Base-by-base conservation (phyloP, 2,329 filamentous ascomycete genomes). In the Fusarium cicatricum region DNA sequence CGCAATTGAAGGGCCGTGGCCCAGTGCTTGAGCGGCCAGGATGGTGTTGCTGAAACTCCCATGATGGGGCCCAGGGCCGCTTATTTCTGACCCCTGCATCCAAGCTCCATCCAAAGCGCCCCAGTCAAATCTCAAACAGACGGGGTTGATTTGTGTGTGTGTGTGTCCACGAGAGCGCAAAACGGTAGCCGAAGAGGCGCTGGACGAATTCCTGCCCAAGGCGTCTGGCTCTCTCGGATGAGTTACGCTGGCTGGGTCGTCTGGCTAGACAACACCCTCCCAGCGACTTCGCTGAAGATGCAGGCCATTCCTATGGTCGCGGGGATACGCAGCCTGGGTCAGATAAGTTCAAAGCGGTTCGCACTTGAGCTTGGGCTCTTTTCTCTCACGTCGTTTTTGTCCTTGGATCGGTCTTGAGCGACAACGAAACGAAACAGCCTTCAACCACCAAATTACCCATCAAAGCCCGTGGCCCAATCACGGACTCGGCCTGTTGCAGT, bases 91-190 rank as follows among this genome's bases (percentile, higher is more conserved):
- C 53, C 58, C 64, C 56, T 48, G 48, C 56, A 64, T 48, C 56
- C 37, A 41, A 45, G 37, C 44, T 33, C 34, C 45, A n/a, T n/a
- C n/a, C n/a, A n/a, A n/a, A n/a, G n/a, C 28, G 51, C 60, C 55
- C 65, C 55, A 48, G 65, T 58, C 51, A 38, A 58, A 66, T 40
- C 62, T 67, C 60, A 66, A 67, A 67, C 65, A 60, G 42, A 52
- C 47, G 60, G 62, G 57, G 58, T 49, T 21, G 21, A 21, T 21
- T 21, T n/a, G n/a, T n/a, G n/a, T n/a, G n/a, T n/a, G n/a, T n/a
- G 19, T 32, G 36, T 23, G 26, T 14, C n/a, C 26, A 31, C n/a
- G 39, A 29, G 39, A 17, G 17, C 29, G 41, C 41, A 40, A 31
- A 19, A 52, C 40, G 31, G 48, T 38, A 26, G 28, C 14, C 31